Conservation (phyloP, 208 protist genomes). For the Paratrypanosoma confusum region DNA sequence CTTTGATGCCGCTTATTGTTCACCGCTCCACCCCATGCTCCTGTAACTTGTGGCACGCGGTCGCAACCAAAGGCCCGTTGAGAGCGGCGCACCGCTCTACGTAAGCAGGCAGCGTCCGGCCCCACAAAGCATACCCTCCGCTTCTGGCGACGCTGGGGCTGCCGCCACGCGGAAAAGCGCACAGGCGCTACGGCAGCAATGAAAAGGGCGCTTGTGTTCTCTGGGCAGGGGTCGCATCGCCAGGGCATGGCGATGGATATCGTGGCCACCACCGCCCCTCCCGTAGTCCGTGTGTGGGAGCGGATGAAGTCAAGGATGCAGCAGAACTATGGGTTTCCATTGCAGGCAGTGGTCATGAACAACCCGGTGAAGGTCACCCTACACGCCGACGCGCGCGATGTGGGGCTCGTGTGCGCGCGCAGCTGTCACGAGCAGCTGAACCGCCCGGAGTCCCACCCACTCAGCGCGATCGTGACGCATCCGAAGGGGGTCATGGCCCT, state of each 20-base stretch:
- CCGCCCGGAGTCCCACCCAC: constrained; percentile 30
- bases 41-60: no score
- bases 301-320: constrained; percentile 63
- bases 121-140: no score
- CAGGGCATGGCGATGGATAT: constrained; percentile 66
- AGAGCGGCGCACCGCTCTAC: no score
- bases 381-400: constrained; percentile 31
- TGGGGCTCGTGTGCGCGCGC: constrained; percentile 21
- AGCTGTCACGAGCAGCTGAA: constrained; percentile 31
- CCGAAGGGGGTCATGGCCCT: constrained; percentile 55
- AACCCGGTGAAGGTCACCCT: constrained; percentile 47
- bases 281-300: constrained; percentile 43
- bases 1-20: no score
- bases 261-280: constrained; percentile 8
- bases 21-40: no score
- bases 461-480: constrained; percentile 27
- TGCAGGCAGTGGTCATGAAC: constrained; percentile 68
- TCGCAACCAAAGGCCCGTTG: no score
- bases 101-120: no score
- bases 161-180: background rate
- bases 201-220: constrained; percentile 58
- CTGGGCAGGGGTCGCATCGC: constrained; percentile 67
- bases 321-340: constrained; percentile 50
- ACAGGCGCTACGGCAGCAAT: constrained; percentile 3
- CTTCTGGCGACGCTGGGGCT: background rate